Conservation (phyloP, 352 stramenopile species). For the Phytophthora constricta region DNA sequence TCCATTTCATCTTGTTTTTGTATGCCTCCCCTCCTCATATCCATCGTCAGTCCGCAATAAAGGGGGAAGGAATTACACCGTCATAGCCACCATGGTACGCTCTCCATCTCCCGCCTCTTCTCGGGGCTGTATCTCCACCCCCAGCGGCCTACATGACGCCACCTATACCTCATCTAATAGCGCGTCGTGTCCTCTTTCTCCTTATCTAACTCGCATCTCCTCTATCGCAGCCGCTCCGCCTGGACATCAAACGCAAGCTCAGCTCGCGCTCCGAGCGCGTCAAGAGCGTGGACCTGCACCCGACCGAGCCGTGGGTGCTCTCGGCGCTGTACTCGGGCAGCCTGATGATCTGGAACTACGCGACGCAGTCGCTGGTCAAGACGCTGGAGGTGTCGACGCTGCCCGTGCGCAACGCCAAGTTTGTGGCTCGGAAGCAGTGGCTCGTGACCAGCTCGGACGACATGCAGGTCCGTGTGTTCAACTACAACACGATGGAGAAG, state of each 20-base stretch:
- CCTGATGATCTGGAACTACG: slow-evolving; percentile 99
- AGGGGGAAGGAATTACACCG: background rate
- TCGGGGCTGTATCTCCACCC: background rate
- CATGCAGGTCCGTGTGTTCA: slow-evolving; percentile 98
- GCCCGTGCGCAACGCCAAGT: slow-evolving; percentile 94
- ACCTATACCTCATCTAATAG: background rate
- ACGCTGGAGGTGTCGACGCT: slow-evolving; percentile 97
- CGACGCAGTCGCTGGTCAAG: slow-evolving; percentile 95
- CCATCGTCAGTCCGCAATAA: slow-evolving; percentile 9
- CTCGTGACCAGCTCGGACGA: slow-evolving; percentile 96
- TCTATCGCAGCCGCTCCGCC: slow-evolving; percentile 75
- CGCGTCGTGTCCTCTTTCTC: slow-evolving; percentile 5
- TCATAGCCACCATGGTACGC: slow-evolving; percentile 15
- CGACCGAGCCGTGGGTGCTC: slow-evolving; percentile 97
- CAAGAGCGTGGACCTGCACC: slow-evolving; percentile 99
- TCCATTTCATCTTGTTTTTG: background rate
- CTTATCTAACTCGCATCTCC: slow-evolving; percentile 20
- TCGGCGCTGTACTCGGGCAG: slow-evolving; percentile 97
- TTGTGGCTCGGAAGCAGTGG: slow-evolving; percentile 98
- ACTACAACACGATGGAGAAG: slow-evolving; percentile 99
- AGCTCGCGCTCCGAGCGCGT: slow-evolving; percentile 96
- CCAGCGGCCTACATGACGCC: background rate
- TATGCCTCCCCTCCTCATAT: background rate
- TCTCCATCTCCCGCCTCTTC: slow-evolving; percentile 1
- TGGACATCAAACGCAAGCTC: slow-evolving; percentile 95